phyloP scores from a whole-genome alignment of 1,284 basidiomycete species.

The Moesziomyces sp. region DNA sequence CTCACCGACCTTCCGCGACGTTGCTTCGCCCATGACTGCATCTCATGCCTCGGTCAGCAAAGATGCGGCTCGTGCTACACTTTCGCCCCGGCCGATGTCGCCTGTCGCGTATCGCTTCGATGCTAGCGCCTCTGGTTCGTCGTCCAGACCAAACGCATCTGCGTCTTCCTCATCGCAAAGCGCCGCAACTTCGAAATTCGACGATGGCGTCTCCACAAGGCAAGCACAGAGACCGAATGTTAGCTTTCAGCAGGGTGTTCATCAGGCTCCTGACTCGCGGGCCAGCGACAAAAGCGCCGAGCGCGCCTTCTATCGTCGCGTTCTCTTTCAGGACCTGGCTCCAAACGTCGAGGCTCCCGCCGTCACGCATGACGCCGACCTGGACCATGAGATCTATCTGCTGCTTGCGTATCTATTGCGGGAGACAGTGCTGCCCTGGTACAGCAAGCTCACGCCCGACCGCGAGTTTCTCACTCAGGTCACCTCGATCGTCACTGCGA shows the following conservation, averaged over 20 bases:
- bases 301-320: conserved; percentile 42
- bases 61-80: conserved; percentile 30
- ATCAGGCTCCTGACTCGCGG: not conserved
- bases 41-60: conserved; percentile 37
- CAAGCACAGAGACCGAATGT: not conserved
- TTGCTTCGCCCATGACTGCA: conserved; percentile 23
- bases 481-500: conserved; percentile 27
- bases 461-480: conserved; percentile 47
- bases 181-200: not conserved
- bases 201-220: not conserved
- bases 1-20: conserved; percentile 31
- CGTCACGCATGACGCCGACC: conserved; percentile 29
- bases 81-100: conserved; percentile 28
- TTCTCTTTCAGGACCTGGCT: conserved; percentile 41
- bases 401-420: conserved; percentile 49
- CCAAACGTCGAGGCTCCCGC: conserved; percentile 6
- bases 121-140: not conserved
- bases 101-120: conserved; percentile 22
- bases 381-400: conserved; percentile 50
- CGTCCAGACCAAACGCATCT: not conserved
- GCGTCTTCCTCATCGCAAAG: not conserved
- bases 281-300: conserved; percentile 20
- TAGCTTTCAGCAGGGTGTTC: not conserved
- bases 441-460: conserved; percentile 52
- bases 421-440: conserved; percentile 55